Evolutionary conservation across 2,329 filamentous ascomycete genomes (phyloP).

Genomic region (Scytalidium lignicola): DNA sequence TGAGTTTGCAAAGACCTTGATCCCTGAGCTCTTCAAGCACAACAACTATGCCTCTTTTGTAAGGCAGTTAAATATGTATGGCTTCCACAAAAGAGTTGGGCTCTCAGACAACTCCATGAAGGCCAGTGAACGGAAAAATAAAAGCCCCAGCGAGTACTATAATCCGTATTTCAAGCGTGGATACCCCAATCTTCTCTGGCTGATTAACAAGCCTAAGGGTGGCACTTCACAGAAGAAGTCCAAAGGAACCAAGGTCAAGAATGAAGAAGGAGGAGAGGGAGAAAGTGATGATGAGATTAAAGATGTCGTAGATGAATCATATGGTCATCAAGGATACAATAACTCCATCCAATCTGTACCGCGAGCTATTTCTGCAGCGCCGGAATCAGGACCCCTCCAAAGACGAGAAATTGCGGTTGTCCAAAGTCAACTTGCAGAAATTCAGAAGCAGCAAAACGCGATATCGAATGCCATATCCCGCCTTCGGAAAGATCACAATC

Average conservation of each 20-base stretch:
- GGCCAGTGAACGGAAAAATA: constrained; percentile 93
- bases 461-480: constrained; percentile 79
- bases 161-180: constrained; percentile 95
- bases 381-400: constrained; percentile 41
- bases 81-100: constrained; percentile 67
- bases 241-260: constrained; percentile 48
- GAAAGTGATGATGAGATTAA: constrained; percentile 66
- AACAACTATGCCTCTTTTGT: constrained; percentile 78
- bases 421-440: constrained; percentile 71
- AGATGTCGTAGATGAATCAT: constrained; percentile 29
- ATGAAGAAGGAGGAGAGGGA: constrained; percentile 57
- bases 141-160: constrained; percentile 96
- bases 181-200: constrained; percentile 86
- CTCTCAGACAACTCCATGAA: constrained; percentile 97
- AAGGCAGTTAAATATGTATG: constrained; percentile 63
- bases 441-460: constrained; percentile 80
- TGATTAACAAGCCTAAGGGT: constrained; percentile 92
- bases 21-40: constrained; percentile 73
- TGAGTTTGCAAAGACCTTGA: constrained; percentile 70
- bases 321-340: constrained; percentile 28
- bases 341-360: constrained; percentile 38
- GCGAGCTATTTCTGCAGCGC: constrained; percentile 29
- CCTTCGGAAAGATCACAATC: constrained; percentile 78
- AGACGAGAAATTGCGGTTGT: constrained; percentile 74
- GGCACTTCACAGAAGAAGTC: constrained; percentile 52